Base-by-base conservation (phyloP, 164 flowering plant species). In the Pachysandra terminalis region DNA sequence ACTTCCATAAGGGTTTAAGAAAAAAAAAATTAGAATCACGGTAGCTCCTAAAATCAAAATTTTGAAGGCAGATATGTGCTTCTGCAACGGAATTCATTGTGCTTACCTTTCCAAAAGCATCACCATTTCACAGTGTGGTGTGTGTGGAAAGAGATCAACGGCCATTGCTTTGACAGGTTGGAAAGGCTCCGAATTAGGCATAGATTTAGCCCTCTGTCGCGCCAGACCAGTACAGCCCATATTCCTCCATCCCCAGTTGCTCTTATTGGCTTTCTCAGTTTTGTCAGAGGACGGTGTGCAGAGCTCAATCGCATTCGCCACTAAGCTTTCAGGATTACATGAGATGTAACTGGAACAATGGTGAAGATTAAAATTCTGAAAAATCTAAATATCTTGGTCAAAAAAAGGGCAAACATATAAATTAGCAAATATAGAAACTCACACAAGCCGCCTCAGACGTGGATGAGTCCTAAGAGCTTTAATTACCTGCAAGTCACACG, bases 161-260 rank as follows among this genome's bases (percentile, higher is more conserved):
- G 93, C 97, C 92, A 87, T 88, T 21, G 97, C 89, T 80, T 84
- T 95, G 40, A 95, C 81, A 15, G 98, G 99, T 59, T 37, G 80
- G 75, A 90, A 95, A 32, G 97, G 96, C 84, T 89, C 91, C 3
- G 99, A 95, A 53, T 69, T 67, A 19, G 98, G 97, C 97, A 95
- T 95, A 1, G 97, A 90, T 76, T 92, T 95, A 67, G 82, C 82
- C 70, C 99, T 84, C 65, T 87, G 97, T 57, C 97, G 80, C 28
- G 98, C 99, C 76, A 90, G 78, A 61, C 97, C 89, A 64, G 98
- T 90, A 65, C 84, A 79, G 73, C 97, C 86, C 90, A 88, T 88
- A 61, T 85, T 89, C 79, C 93, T 90, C 99, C 97, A 92, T 28
- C 83, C 85, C 68, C 87, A 22, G 75, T 84, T 87, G 76, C 78